A percentile compares a stretch with the other conserved stretches of the same genome.
These are phyloP conservation scores for Talaromyces amestolkiae DNA, from an alignment of 2,329 filamentous ascomycete genomes.

Conservation along the genomic window DNA sequence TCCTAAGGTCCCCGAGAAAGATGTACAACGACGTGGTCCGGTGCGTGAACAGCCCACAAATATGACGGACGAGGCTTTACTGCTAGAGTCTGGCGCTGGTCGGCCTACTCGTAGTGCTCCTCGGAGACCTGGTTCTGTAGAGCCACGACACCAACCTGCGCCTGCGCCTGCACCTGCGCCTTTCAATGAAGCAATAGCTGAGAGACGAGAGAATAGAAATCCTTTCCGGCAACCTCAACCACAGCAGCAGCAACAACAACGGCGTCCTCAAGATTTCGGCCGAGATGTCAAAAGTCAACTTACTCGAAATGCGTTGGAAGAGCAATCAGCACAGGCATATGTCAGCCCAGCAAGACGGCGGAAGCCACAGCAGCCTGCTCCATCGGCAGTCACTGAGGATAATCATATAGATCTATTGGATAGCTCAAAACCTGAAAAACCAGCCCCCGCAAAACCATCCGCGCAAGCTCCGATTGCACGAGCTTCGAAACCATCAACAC, in stretches of 20 bases:
- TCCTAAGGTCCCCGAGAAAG: slow-evolving; percentile 18
- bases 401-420: slow-evolving; percentile 66
- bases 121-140: slow-evolving; percentile 25
- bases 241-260: slow-evolving; percentile 29
- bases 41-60: slow-evolving; percentile 21
- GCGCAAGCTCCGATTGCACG: slow-evolving; percentile 36
- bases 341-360: slow-evolving; percentile 81
- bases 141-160: slow-evolving; percentile 18
- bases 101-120: slow-evolving; percentile 29
- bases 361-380: slow-evolving; percentile 41
- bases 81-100: slow-evolving; percentile 33
- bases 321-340: slow-evolving; percentile 79
- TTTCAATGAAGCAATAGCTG: slow-evolving; percentile 24
- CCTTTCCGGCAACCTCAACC: slow-evolving; percentile 54
- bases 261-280: slow-evolving; percentile 23
- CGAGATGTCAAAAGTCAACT: slow-evolving; percentile 60
- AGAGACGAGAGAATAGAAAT: slow-evolving; percentile 30
- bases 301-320: slow-evolving; percentile 70
- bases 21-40: slow-evolving; percentile 20
- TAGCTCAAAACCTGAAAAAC: slow-evolving; percentile 35
- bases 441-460: slow-evolving; percentile 27
- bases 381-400: slow-evolving; percentile 30
- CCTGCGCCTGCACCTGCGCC: slow-evolving; percentile 13
- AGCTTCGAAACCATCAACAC: slow-evolving; percentile 44
- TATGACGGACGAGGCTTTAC: slow-evolving; percentile 59